Conservation (phyloP, 768 basidiomycete genomes). For the Amanita muscaria region DNA sequence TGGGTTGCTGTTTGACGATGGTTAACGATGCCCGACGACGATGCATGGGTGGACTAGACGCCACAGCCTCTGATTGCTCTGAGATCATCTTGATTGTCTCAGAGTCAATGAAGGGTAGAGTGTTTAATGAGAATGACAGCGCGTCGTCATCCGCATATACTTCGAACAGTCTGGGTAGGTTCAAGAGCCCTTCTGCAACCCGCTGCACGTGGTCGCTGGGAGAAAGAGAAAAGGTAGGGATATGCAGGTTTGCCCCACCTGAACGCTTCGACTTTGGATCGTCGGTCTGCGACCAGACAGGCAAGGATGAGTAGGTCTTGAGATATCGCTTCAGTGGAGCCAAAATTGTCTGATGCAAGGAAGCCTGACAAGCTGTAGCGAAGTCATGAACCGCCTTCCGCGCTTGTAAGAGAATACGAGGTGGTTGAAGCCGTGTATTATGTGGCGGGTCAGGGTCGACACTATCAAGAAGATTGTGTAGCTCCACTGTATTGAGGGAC, state of each 20-base stretch:
- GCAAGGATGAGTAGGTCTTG: slow-evolving; percentile 52
- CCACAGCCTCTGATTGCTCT: slow-evolving; percentile 29
- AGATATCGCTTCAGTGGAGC: slow-evolving; percentile 75
- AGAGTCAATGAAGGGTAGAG: slow-evolving; percentile 60
- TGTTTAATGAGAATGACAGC: slow-evolving; percentile 78
- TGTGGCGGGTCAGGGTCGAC: slow-evolving; percentile 35
- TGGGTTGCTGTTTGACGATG: slow-evolving; percentile 23
- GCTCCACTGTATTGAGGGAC: slow-evolving; percentile 70
- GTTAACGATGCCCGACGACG: slow-evolving; percentile 35
- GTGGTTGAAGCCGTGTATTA: slow-evolving; percentile 16
- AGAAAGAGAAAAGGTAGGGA: slow-evolving; percentile 90
- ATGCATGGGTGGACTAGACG: slow-evolving; percentile 23
- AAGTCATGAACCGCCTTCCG: slow-evolving; percentile 52
- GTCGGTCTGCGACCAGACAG: slow-evolving; percentile 54
- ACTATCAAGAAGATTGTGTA: slow-evolving; percentile 51
- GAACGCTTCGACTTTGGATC: slow-evolving; percentile 40
- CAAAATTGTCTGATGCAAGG: slow-evolving; percentile 77
- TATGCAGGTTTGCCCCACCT: slow-evolving; percentile 42
- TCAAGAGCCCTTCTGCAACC: slow-evolving; percentile 89
- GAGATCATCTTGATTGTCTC: slow-evolving; percentile 41
- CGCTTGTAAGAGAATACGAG: slow-evolving; percentile 44
- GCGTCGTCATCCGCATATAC: slow-evolving; percentile 91
- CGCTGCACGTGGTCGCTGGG: slow-evolving; percentile 84
- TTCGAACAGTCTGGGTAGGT: slow-evolving; percentile 89
- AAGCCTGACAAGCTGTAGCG: slow-evolving; percentile 64